Conservation (phyloP, 345 rosid species). For the Citrus sinensis region DVS_A1.0 CM039169.1:33841001-33841500, state of each 20-base stretch:
- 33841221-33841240: background rate
- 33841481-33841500: background rate
- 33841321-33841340: background rate
- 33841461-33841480: background rate
- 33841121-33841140: background rate
- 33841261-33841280: background rate
- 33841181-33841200: background rate
- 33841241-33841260: background rate
- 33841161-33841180: background rate
- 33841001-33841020: background rate
- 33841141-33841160: background rate
- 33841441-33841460: background rate
- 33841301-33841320: background rate
- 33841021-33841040: background rate
- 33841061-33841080: conserved; percentile 7
- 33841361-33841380: too few relatives aligned
- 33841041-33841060: conserved; percentile 15
- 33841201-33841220: background rate
- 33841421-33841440: background rate
- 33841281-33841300: background rate
- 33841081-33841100: background rate
- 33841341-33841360: background rate
- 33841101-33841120: background rate
- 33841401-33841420: background rate
- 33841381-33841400: background rate